These are phyloP conservation scores for Myriosclerotinia scirpicola DNA, from an alignment of 2,329 filamentous ascomycete genomes.

Conservation along the genomic window DNA sequence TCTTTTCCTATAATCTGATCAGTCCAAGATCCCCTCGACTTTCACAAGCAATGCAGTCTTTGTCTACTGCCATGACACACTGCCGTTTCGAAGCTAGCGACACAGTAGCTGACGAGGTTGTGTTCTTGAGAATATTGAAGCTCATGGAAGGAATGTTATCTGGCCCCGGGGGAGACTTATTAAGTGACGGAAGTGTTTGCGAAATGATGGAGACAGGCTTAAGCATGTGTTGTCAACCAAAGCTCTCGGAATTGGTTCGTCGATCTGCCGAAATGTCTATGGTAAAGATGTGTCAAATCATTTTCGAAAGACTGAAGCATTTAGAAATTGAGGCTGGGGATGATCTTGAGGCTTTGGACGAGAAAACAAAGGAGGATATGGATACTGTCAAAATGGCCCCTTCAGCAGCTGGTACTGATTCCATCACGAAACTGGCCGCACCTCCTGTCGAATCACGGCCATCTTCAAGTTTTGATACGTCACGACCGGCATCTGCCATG, in stretches of 20 bases:
- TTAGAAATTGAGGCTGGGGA: constrained; percentile 74
- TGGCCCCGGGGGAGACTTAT: constrained; percentile 82
- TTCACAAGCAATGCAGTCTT: constrained; percentile 85
- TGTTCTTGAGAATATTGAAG: constrained; percentile 88
- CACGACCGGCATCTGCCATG: constrained; percentile 32
- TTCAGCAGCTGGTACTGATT: constrained; percentile 63
- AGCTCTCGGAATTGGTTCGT: constrained; percentile 85
- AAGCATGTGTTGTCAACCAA: constrained; percentile 93
- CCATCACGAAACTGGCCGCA: constrained; percentile 54
- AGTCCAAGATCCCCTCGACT: constrained; percentile 82
- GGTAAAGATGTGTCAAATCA: constrained; percentile 99
- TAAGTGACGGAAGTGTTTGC: constrained; percentile 98
- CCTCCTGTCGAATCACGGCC: constrained; percentile 43
- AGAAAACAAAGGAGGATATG: constrained; percentile 65
- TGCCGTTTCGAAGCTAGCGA: constrained; percentile 98
- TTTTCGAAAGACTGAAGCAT: constrained; percentile 89
- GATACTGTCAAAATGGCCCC: constrained; percentile 83
- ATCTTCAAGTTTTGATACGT: constrained; percentile 46
- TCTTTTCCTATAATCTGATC: constrained; percentile 93
- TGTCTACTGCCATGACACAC: constrained; percentile 94
- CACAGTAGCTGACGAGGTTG: constrained; percentile 90
- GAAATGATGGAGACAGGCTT: constrained; percentile 99
- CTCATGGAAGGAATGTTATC: constrained; percentile 99
- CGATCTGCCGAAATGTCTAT: constrained; percentile 94
- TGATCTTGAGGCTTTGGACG: constrained; percentile 64